Evolutionary conservation across 1,284 basidiomycete genomes (phyloP), one percentile per base, ranked within the genome.

Genomic region (Paramarasmius palmivorus): DNA sequence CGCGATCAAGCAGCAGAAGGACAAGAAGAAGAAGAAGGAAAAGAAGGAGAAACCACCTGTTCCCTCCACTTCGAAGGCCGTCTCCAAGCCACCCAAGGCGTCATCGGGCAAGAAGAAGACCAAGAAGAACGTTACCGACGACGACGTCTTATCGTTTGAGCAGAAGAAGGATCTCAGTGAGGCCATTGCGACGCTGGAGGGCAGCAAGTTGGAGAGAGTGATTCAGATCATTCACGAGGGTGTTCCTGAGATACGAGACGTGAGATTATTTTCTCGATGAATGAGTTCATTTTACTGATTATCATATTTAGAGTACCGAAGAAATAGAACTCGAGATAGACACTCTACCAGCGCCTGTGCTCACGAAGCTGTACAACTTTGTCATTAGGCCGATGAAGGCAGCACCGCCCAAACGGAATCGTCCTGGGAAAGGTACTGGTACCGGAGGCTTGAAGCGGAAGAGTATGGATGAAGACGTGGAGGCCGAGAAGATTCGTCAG

Each of bases 291-390:
- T 54, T 46, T 15, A 54, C 45, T 55, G 57, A 48, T 57, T 54
- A 59, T n/a, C 45, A 54, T 26, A 49, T 55, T 56, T 74, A 94
- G 90, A 92, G 91, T 68, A 92, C 89, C 50, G 92, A 97, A 69
- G 95, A 98, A 75, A 97, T 98, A 64, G 95, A 98, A 72, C 83
- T 98, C 42, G 95, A 98, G 72, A 97, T 98, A 62, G 95, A 98
- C 66, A 77, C 86, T 44, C 78, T 98, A 35, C 93, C 95, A 49
- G 77, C 89, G 4, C 72, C 81, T 19, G 94, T 95, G 29, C 82
- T 97, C 46, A 88, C 88, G 53, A 92, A 93, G 72, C 80, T 98
- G 25, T 98, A 97, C 78, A 95, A 95, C 72, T 93, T 92, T 64
- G 95, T 97, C 57, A 81, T 95, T 57, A 83, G 90, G 17, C 90